Evolutionary conservation across 495 filamentous ascomycete species (phyloP), one percentile per base, ranked within the genome.

Genomic region (Trichoderma parareesei): DNA sequence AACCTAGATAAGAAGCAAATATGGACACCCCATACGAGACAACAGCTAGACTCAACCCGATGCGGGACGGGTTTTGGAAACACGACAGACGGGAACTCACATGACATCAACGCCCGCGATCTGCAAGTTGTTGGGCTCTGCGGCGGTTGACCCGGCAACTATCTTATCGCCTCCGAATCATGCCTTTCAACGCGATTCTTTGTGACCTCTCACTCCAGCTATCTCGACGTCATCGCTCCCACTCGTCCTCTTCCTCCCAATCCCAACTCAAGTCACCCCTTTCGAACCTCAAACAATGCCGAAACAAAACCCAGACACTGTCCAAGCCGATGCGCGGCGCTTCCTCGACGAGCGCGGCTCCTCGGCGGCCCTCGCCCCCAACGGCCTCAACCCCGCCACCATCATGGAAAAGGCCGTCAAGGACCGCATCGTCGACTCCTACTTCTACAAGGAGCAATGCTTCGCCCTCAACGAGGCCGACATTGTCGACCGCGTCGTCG

Each of bases 361-460:
- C 60, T 68, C 68, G 13, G 77, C 73, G 18, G 64, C 80, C 48
- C 79, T 84, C 9, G 79, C 81, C 7, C 82, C 82, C 35, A 85
- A 85, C 75, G 90, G 91, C 46, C 85, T 93, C 68, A 96, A 96
- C 77, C 92, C 92, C 0, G 87, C 90, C 7, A 90, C 88, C 7
- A 90, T 97, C 44, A 87, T 97, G 79, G 92, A 97, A 70, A 94
- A 93, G 73, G 87, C 91, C 14, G 90, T 96, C 65, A 89, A 92
- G 65, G 93, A 98, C 73, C 92, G 94, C 71, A 97, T 98, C 75
- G 86, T 90, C 64, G 90, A 96, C 67, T 89, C 85, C 67, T 94
- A 95, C 78, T 98, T 97, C 79, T 98, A 91, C 90, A 97, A 97
- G 76, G 95, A 98, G 74, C 93, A 97, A 75, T 95, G 93, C 73